A percentile compares a stretch with the other conserved stretches of the same genome.
Evolutionary conservation across 768 basidiomycete genomes (phyloP).

Genomic region (Calocera cornea): DNA sequence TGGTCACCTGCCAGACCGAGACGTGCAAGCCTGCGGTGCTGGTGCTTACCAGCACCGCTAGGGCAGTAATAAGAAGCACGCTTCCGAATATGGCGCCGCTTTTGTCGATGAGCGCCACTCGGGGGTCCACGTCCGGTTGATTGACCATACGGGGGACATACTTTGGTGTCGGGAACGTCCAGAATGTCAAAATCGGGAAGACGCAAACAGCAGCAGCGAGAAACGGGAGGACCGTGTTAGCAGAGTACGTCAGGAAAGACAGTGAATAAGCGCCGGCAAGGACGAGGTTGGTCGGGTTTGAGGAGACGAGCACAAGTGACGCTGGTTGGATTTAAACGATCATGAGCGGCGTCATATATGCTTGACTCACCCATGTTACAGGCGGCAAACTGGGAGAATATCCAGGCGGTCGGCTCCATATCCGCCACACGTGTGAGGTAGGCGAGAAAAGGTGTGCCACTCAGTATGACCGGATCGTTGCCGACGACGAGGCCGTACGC

Average conservation of each 20-base stretch:
- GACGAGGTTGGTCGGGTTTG: constrained; percentile 90
- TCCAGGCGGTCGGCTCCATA: constrained; percentile 27
- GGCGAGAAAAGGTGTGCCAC: constrained; percentile 77
- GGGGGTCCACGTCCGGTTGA: constrained; percentile 24
- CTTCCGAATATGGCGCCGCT: constrained; percentile 30
- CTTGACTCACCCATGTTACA: constrained; percentile 20
- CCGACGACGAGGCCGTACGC: constrained; percentile 67
- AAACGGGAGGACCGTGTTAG: constrained; percentile 72
- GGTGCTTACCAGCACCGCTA: constrained; percentile 28
- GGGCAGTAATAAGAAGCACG: constrained; percentile 25
- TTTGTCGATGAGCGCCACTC: constrained; percentile 27
- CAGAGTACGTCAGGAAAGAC: constrained; percentile 63
- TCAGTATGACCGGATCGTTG: constrained; percentile 88
- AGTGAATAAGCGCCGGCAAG: constrained; percentile 75
- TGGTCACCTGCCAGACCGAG: constrained; percentile 27
- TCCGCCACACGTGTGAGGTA: constrained; percentile 68
- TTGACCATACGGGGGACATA: constrained; percentile 16
- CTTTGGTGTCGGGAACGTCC: background rate
- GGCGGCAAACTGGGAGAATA: constrained; percentile 31
- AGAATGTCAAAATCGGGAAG: constrained; percentile 42
- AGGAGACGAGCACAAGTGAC: constrained; percentile 52
- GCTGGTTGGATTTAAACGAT: constrained; percentile 59
- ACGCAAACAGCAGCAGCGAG: constrained; percentile 46
- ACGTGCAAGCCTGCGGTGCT: constrained; percentile 19
- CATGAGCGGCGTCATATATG: constrained; percentile 22